phyloP scores from a whole-genome alignment of 257 asterid species.

The Fraxinus excelsior region DNA sequence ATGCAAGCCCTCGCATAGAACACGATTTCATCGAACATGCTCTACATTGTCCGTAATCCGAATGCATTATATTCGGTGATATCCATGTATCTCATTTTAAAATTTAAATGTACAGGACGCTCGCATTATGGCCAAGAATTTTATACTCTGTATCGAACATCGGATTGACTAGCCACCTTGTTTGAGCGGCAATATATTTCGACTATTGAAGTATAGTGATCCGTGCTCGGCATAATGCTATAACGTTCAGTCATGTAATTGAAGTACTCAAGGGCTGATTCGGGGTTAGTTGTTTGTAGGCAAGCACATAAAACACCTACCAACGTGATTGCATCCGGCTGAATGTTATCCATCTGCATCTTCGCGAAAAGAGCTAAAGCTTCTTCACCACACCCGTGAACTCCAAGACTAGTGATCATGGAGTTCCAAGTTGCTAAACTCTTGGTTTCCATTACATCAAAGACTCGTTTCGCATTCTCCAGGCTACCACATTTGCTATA shows the following conservation, averaged over 20 bases:
- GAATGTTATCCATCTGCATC: slow-evolving; percentile 43
- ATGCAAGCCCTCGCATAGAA: not conserved
- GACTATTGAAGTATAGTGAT: slow-evolving; percentile 38
- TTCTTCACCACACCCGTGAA: slow-evolving; percentile 47
- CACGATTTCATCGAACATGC: not conserved
- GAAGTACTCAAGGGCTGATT: slow-evolving; percentile 41
- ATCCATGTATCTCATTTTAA: not conserved
- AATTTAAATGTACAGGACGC: slow-evolving; percentile 1
- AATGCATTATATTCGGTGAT: not conserved
- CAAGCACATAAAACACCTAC: slow-evolving; percentile 46
- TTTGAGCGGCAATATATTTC: slow-evolving; percentile 34
- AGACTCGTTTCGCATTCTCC: slow-evolving; percentile 45
- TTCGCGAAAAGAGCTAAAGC: slow-evolving; percentile 43
- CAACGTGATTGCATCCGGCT: slow-evolving; percentile 51
- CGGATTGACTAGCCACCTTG: slow-evolving; percentile 15
- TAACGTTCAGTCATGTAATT: slow-evolving; percentile 38
- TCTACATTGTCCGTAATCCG: not conserved
- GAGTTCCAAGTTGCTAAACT: slow-evolving; percentile 51
- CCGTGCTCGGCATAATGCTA: slow-evolving; percentile 34
- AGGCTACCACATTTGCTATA: slow-evolving; percentile 61
- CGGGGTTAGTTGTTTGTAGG: slow-evolving; percentile 35
- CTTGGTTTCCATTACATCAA: slow-evolving; percentile 42
- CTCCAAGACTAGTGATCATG: slow-evolving; percentile 59
- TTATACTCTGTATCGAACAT: not conserved
- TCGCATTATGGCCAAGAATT: not conserved